A percentile compares a stretch with the other conserved stretches of the same genome.
These are phyloP conservation scores for Cardamine occulta DNA, from an alignment of 345 rosid species.

Conservation along the genomic window DNA sequence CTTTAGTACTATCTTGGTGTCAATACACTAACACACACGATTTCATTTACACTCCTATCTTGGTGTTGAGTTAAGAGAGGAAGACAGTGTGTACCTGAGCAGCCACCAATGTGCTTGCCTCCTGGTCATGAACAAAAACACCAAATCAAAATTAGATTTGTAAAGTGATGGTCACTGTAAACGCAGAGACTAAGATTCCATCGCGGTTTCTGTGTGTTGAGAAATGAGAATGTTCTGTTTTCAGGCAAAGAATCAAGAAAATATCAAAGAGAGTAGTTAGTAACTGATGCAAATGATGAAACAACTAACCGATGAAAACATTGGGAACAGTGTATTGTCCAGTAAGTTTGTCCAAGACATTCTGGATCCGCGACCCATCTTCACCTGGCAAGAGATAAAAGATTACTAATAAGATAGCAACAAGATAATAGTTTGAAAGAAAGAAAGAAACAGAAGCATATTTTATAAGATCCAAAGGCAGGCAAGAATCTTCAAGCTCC, in stretches of 20 bases:
- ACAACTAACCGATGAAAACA: constrained; percentile 79
- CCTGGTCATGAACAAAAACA: constrained; percentile 56
- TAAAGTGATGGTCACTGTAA: background rate
- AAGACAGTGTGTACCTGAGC: constrained; percentile 67
- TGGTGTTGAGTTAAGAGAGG: background rate
- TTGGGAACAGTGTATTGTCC: constrained; percentile 96
- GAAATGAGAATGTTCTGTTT: background rate
- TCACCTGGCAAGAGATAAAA: constrained; percentile 50
- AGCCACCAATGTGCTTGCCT: constrained; percentile 94
- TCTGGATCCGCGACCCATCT: constrained; percentile 86
- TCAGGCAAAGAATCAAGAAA: background rate
- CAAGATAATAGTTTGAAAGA: background rate
- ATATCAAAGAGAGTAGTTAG: background rate
- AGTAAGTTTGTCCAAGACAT: constrained; percentile 74
- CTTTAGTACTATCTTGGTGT: constrained; percentile 6
- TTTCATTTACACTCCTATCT: background rate
- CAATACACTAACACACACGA: background rate
- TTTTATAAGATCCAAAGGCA: constrained; percentile 9
- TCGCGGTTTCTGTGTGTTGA: background rate
- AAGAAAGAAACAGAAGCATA: constrained; percentile 21
- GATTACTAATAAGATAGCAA: constrained; percentile 5
- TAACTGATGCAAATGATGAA: background rate
- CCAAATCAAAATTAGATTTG: background rate
- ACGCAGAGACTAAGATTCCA: background rate
- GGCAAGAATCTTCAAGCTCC: background rate